Evolutionary conservation across 176 grass and related monocot genomes (phyloP).

Genomic region (Zoysia pacifica): DNA sequence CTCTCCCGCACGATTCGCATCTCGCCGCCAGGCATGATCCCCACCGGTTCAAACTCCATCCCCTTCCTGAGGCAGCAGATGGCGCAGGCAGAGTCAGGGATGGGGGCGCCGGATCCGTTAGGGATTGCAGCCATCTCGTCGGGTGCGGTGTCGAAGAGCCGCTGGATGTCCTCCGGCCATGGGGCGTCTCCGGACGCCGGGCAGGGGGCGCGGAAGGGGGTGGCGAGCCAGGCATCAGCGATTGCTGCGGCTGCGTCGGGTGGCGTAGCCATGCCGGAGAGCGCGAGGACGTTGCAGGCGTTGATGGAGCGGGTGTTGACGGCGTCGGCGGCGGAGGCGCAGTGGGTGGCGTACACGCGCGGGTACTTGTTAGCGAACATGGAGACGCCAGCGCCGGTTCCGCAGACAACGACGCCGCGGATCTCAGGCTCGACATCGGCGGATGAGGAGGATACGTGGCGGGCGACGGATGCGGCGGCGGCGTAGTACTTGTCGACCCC

Average conservation of each 20-base stretch:
- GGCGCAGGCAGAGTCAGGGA: slow-evolving; percentile 44
- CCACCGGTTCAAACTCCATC: slow-evolving; percentile 81
- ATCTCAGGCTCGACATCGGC: slow-evolving; percentile 19
- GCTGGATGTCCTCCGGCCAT: slow-evolving; percentile 72
- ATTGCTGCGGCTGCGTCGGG: slow-evolving; percentile 57
- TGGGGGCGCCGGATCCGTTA: not conserved
- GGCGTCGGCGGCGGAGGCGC: slow-evolving; percentile 66
- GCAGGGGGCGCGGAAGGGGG: slow-evolving; percentile 82
- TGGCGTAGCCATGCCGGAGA: slow-evolving; percentile 65
- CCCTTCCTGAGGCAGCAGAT: slow-evolving; percentile 83
- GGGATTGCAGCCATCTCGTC: slow-evolving; percentile 83
- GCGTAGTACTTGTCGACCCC: slow-evolving; percentile 92
- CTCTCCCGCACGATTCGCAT: slow-evolving; percentile 91
- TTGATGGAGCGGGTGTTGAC: slow-evolving; percentile 90
- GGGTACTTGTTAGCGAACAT: slow-evolving; percentile 99
- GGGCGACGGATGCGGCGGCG: slow-evolving; percentile 61
- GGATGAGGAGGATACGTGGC: slow-evolving; percentile 44
- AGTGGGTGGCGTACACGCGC: slow-evolving; percentile 76
- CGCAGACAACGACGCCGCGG: slow-evolving; percentile 75
- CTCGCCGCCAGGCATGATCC: slow-evolving; percentile 90
- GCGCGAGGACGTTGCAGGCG: slow-evolving; percentile 87
- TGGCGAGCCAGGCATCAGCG: slow-evolving; percentile 73
- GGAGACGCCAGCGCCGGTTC: slow-evolving; percentile 82
- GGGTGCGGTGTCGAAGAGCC: slow-evolving; percentile 63
- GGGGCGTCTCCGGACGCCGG: slow-evolving; percentile 67